Percentiles rank a stretch among this genome's conserved stretches.
phyloP scores from a whole-genome alignment of 1,284 basidiomycete species.

The Schizophyllum commune region DNA sequence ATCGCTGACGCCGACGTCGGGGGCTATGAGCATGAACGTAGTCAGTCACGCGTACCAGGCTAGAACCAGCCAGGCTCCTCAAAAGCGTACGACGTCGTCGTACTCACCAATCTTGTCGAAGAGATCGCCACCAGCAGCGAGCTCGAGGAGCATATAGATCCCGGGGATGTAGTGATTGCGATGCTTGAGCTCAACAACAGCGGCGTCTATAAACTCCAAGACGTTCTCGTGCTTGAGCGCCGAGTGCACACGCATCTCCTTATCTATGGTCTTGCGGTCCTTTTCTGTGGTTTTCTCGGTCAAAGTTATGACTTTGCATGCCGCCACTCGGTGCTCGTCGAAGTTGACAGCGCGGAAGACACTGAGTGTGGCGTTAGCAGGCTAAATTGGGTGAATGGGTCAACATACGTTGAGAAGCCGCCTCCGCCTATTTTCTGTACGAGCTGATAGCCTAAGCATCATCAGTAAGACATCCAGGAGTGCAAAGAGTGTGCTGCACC shows the following conservation, averaged over 20 bases:
- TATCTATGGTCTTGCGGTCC: constrained; percentile 77
- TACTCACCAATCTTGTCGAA: constrained; percentile 94
- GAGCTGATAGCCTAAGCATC: constrained; percentile 54
- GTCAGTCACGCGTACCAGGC: constrained; percentile 15
- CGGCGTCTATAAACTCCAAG: constrained; percentile 77
- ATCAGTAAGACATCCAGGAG: not conserved
- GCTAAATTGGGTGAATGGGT: not conserved
- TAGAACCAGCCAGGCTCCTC: not conserved
- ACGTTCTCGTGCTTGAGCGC: constrained; percentile 79
- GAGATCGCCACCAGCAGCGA: constrained; percentile 90
- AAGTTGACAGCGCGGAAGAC: constrained; percentile 79
- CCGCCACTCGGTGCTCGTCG: constrained; percentile 59
- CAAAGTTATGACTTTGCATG: constrained; percentile 78
- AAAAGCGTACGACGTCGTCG: not conserved
- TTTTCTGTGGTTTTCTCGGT: constrained; percentile 50
- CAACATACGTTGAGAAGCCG: constrained; percentile 70
- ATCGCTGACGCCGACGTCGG: constrained; percentile 83
- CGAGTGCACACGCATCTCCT: constrained; percentile 90
- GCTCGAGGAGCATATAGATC: constrained; percentile 88
- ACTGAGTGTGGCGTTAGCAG: constrained; percentile 28
- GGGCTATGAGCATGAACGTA: constrained; percentile 38
- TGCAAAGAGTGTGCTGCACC: not conserved
- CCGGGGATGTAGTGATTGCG: constrained; percentile 61
- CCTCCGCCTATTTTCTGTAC: constrained; percentile 77
- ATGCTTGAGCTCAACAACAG: constrained; percentile 65